Percentiles rank a stretch among this genome's conserved stretches.
phyloP scores from a whole-genome alignment of 495 filamentous ascomycete genomes.

The Paragyromitra xinjiangensis region DNA sequence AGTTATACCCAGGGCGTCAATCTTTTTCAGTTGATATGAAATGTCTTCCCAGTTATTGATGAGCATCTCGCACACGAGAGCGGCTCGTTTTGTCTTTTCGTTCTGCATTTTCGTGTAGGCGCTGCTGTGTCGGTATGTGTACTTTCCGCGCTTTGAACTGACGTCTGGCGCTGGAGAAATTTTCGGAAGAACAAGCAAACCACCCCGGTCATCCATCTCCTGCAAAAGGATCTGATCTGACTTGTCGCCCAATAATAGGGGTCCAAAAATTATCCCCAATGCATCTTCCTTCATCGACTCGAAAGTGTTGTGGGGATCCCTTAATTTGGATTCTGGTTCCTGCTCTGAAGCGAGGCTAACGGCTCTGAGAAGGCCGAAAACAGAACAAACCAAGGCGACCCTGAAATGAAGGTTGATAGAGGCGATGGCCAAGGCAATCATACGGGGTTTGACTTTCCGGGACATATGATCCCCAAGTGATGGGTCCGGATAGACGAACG shows the following conservation, averaged over 20 bases:
- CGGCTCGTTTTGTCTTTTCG: constrained; percentile 53
- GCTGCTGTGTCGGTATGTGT: constrained; percentile 42
- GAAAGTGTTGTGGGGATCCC: constrained; percentile 53
- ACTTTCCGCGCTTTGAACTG: constrained; percentile 47
- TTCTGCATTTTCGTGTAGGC: constrained; percentile 52
- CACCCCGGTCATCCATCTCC: constrained; percentile 57
- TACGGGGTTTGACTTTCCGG: constrained; percentile 65
- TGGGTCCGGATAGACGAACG: constrained; percentile 64
- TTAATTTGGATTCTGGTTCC: constrained; percentile 45
- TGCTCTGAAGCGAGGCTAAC: constrained; percentile 53
- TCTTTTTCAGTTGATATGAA: constrained; percentile 54
- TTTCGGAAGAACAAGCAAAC: constrained; percentile 52
- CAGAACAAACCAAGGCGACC: constrained; percentile 71
- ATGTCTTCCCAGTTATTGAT: constrained; percentile 57
- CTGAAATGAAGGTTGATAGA: constrained; percentile 67
- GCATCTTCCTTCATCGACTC: constrained; percentile 70
- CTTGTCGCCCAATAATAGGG: constrained; percentile 68
- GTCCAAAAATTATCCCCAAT: constrained; percentile 71
- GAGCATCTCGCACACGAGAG: constrained; percentile 56
- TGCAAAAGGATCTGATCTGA: constrained; percentile 56
- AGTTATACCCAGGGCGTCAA: constrained; percentile 53
- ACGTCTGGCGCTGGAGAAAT: constrained; percentile 45
- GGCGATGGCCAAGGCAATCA: constrained; percentile 71
- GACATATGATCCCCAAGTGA: constrained; percentile 64
- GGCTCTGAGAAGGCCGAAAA: constrained; percentile 67